Percentiles rank a stretch among this genome's conserved stretches.
Evolutionary conservation across 78 protist genomes (phyloP).

Genomic region (Dictyostelium firmibasis): DNA sequence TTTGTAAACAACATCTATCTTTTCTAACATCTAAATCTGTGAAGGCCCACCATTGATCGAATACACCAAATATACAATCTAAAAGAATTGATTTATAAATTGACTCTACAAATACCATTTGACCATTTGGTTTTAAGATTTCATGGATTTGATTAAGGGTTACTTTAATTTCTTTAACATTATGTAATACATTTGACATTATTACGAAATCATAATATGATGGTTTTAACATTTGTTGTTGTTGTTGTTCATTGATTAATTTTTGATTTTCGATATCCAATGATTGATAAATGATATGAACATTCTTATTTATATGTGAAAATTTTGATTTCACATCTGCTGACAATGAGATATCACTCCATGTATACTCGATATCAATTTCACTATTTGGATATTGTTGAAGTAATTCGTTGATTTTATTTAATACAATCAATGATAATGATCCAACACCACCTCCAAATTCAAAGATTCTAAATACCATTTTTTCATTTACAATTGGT

Average conservation of each 20-base stretch:
- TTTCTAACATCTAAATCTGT: not conserved
- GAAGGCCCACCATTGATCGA: not conserved
- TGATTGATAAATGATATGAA: not conserved
- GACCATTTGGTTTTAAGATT: not conserved
- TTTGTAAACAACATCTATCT: not conserved
- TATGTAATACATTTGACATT: not conserved
- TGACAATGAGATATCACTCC: not conserved
- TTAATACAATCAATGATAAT: not conserved
- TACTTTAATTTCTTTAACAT: not conserved
- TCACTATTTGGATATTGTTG: not conserved
- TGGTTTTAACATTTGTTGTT: not conserved
- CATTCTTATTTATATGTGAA: not conserved
- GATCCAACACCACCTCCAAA: not conserved
- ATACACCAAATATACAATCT: not conserved
- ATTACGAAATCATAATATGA: constrained; percentile 8
- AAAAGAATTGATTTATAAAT: no score
- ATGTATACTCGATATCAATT: not conserved
- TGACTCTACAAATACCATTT: not conserved
- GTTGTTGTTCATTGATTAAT: not conserved
- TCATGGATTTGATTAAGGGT: not conserved
- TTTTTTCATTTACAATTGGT: not conserved
- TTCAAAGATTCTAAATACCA: not conserved
- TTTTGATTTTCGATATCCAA: not conserved
- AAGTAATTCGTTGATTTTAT: not conserved
- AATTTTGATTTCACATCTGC: not conserved